phyloP scores from a whole-genome alignment of 192 early-diverging fungal genomes.

The Rhizophagus sp. region DNA sequence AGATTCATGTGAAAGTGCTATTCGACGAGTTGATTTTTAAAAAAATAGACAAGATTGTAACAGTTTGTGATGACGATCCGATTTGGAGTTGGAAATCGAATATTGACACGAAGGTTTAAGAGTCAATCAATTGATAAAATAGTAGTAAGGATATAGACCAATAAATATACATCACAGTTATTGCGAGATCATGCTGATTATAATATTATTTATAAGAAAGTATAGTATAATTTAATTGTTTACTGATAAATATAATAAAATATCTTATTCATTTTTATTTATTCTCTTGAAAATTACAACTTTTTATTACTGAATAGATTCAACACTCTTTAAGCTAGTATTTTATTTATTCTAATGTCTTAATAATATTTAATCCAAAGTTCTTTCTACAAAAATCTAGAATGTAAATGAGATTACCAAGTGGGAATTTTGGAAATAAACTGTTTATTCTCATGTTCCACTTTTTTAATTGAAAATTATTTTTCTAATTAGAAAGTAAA shows the following conservation, averaged over 20 bases:
- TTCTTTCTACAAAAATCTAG: no score
- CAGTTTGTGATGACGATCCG: conserved; percentile 15
- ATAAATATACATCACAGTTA: not conserved
- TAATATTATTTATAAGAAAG: no score
- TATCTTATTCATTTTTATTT: not conserved
- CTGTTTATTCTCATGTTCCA: conserved; percentile 51
- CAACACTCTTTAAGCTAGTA: no score
- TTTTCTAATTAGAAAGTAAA: no score
- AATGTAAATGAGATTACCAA: not conserved
- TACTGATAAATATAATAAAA: no score
- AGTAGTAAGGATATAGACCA: no score
- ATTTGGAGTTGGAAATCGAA: conserved; percentile 26
- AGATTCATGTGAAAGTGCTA: not conserved
- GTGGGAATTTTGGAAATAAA: not conserved
- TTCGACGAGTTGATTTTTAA: conserved; percentile 19
- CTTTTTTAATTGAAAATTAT: conserved; percentile 35
- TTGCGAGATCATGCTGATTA: no score
- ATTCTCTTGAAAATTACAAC: not conserved
- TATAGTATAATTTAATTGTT: no score
- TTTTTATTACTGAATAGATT: no score
- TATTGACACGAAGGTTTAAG: not conserved
- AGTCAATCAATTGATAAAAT: not conserved
- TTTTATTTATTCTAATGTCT: no score
- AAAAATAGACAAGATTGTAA: conserved; percentile 3
- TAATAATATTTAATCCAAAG: no score